These are phyloP conservation scores for Aureococcus anophagefferens DNA, from an alignment of 108 stramenopile genomes.

Conservation along the genomic window DNA sequence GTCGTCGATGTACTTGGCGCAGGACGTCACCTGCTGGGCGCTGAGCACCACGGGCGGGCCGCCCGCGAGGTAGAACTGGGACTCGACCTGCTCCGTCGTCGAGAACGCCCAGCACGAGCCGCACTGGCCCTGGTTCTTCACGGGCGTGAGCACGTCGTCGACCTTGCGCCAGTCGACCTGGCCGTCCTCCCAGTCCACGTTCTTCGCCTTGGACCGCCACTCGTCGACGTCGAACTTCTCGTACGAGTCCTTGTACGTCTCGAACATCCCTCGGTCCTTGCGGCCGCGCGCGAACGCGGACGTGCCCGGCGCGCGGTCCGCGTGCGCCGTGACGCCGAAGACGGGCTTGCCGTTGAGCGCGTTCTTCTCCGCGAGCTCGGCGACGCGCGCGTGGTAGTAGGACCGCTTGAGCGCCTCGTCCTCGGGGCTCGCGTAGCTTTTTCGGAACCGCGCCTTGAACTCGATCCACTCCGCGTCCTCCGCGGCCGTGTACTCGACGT, in stretches of 20 bases:
- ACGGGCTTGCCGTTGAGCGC: not conserved
- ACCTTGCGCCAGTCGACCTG: not conserved
- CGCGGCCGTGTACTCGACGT: too few relatives aligned
- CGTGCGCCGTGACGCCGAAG: not conserved
- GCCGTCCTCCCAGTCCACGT: not conserved
- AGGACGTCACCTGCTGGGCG: slow-evolving; percentile 29
- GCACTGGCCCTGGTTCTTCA: slow-evolving; percentile 57
- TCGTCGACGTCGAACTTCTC: not conserved
- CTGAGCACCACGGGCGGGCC: slow-evolving; percentile 16
- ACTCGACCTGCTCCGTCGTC: slow-evolving; percentile 21
- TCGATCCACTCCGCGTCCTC: not conserved
- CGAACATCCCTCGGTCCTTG: not conserved
- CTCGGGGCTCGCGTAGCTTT: not conserved
- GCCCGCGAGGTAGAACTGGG: slow-evolving; percentile 20
- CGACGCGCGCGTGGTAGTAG: not conserved
- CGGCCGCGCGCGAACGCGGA: not conserved
- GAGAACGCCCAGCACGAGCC: slow-evolving; percentile 62
- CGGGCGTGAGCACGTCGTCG: slow-evolving; percentile 12
- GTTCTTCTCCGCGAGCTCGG: not conserved
- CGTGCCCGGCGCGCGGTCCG: not conserved
- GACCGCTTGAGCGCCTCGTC: not conserved
- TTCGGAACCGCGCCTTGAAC: not conserved
- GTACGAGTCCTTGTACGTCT: not conserved
- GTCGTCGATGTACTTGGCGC: slow-evolving; percentile 7
- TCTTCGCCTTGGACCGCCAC: too few relatives aligned